Conservation (phyloP, 2,329 filamentous ascomycete species). For the Aspergillus luchuensis region DNA sequence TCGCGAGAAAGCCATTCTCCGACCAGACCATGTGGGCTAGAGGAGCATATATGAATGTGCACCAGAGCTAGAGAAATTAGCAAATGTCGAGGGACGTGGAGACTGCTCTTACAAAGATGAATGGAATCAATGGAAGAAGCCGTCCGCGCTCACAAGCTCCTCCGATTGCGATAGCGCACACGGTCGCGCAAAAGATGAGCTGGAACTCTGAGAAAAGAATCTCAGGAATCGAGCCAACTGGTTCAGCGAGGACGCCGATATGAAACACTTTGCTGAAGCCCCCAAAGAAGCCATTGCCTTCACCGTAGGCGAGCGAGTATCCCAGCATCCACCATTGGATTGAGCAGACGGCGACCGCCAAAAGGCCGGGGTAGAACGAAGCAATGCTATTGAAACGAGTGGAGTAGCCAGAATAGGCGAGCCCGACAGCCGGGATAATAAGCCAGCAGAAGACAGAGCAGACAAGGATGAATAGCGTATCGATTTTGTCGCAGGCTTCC, state of each 20-base stretch:
- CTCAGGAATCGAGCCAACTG: constrained; percentile 54
- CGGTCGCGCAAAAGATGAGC: constrained; percentile 53
- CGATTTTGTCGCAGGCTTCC: constrained; percentile 55
- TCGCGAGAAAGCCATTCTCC: constrained; percentile 47
- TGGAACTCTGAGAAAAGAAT: constrained; percentile 57
- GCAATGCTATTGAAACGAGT: constrained; percentile 52
- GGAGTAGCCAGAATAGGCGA: constrained; percentile 54
- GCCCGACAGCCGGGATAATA: constrained; percentile 55
- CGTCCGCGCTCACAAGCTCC: constrained; percentile 53
- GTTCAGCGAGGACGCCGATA: constrained; percentile 49
- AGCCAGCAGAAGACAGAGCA: constrained; percentile 57
- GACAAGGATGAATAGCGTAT: constrained; percentile 55
- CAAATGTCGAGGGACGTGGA: too few species aligned
- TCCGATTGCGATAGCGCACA: constrained; percentile 55
- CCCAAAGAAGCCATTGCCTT: constrained; percentile 50
- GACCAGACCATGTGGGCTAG: constrained; percentile 54
- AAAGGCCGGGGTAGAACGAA: constrained; percentile 52
- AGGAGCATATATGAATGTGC: constrained; percentile 52
- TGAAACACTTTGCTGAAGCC: constrained; percentile 51
- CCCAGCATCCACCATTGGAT: constrained; percentile 56
- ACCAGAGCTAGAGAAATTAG: constrained; percentile 44
- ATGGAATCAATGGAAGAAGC: constrained; percentile 50
- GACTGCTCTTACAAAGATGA: constrained; percentile 43
- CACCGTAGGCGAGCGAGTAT: constrained; percentile 53
- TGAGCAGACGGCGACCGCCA: constrained; percentile 52